phyloP scores from a whole-genome alignment of 495 filamentous ascomycete genomes.

The Aspergillus baeticus region DNA sequence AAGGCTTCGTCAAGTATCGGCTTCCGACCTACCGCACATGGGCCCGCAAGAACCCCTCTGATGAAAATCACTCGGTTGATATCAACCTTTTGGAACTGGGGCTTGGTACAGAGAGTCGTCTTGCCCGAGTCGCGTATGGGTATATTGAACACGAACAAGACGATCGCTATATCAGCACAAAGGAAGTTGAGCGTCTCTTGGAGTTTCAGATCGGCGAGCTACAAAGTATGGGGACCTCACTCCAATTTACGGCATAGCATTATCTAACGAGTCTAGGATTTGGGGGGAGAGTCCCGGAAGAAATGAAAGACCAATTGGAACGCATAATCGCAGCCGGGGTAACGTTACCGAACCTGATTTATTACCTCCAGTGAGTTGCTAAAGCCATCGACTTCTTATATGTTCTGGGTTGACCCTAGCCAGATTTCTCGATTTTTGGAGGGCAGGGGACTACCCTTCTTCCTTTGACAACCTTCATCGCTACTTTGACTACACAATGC shows the following conservation, averaged over 20 bases:
- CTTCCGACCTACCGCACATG: slow-evolving; percentile 70
- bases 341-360: slow-evolving; percentile 66
- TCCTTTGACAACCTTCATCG: slow-evolving; percentile 90
- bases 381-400: not conserved
- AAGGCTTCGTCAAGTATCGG: slow-evolving; percentile 72
- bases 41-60: slow-evolving; percentile 63
- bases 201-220: slow-evolving; percentile 86
- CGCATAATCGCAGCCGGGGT: slow-evolving; percentile 64
- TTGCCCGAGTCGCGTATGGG: slow-evolving; percentile 63
- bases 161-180: slow-evolving; percentile 58
- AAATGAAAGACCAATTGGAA: slow-evolving; percentile 63
- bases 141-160: slow-evolving; percentile 50
- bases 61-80: slow-evolving; percentile 66
- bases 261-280: slow-evolving; percentile 45
- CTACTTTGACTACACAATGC: slow-evolving; percentile 97
- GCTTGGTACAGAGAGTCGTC: slow-evolving; percentile 37
- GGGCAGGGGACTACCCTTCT: slow-evolving; percentile 82
- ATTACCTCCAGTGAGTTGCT: slow-evolving; percentile 67
- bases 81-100: slow-evolving; percentile 51
- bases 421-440: slow-evolving; percentile 87
- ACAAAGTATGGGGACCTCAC: slow-evolving; percentile 59
- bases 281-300: slow-evolving; percentile 69
- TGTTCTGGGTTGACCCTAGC: not conserved
- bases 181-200: slow-evolving; percentile 79
- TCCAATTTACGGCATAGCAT: not conserved